A percentile compares a stretch with the other conserved stretches of the same genome.
Evolutionary conservation across 352 stramenopile genomes (phyloP).

Genomic region (Phytophthora palmivora): DNA sequence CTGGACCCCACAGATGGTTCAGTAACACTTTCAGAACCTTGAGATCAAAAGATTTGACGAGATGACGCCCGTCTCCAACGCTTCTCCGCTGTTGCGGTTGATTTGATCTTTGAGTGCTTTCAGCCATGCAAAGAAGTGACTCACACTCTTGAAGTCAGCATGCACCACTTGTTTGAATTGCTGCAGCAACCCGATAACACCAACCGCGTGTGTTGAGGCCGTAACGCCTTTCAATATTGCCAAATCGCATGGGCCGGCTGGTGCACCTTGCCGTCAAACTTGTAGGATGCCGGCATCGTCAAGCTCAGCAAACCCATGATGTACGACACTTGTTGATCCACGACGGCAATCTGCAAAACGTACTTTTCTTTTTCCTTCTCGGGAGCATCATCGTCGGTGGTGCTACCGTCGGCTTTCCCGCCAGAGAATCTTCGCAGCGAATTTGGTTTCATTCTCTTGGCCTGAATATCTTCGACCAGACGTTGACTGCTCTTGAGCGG

Average conservation of each 20-base stretch:
- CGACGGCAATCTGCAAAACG: slow-evolving; percentile 2
- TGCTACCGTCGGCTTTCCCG: background rate
- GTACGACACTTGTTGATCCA: background rate
- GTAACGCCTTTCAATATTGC: background rate
- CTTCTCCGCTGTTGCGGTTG: background rate
- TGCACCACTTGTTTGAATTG: background rate
- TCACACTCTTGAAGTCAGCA: slow-evolving; percentile 2
- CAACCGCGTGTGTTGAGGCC: slow-evolving; percentile 2
- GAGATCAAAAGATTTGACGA: background rate
- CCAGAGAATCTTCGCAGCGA: background rate
- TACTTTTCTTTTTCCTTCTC: background rate
- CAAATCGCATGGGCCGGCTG: slow-evolving; percentile 11
- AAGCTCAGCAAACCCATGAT: slow-evolving; percentile 13
- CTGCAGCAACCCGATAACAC: background rate
- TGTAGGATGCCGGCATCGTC: slow-evolving; percentile 3
- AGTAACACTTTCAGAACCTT: slow-evolving; percentile 12
- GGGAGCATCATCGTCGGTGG: background rate
- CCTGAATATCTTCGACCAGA: background rate
- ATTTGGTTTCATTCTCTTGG: background rate
- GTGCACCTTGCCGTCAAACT: background rate
- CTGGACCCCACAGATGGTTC: slow-evolving; percentile 10
- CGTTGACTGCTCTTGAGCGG: background rate
- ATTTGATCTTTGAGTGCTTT: background rate
- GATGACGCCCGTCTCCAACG: background rate
- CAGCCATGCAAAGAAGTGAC: background rate